Evolutionary conservation across 2,329 filamentous ascomycete species (phyloP).

Genomic region (Polychaeton citri): DNA sequence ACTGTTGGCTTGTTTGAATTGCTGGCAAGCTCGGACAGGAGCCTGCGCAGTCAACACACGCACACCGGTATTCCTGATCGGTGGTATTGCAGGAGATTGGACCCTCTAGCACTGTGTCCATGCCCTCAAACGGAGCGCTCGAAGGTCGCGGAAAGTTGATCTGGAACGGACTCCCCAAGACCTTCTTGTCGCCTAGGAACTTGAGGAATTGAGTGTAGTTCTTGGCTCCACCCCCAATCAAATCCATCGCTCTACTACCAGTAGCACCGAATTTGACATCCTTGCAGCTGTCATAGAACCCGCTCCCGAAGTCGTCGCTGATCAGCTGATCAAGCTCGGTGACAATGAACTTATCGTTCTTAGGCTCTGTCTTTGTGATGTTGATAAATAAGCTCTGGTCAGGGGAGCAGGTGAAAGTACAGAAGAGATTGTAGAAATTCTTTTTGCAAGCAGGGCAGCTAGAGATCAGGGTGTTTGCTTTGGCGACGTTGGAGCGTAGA

Average conservation of each 20-base stretch:
- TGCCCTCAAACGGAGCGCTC: constrained; percentile 47
- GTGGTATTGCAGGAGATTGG: constrained; percentile 83
- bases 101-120: constrained; percentile 57
- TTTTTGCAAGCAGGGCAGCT: constrained; percentile 94
- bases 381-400: constrained; percentile 94
- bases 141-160: constrained; percentile 70
- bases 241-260: constrained; percentile 84
- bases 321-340: constrained; percentile 85
- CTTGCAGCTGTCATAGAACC: constrained; percentile 95
- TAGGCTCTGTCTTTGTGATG: constrained; percentile 56
- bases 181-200: constrained; percentile 85
- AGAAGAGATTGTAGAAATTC: constrained; percentile 98
- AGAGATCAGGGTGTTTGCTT: constrained; percentile 77
- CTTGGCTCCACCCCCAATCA: constrained; percentile 90
- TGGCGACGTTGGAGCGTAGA: constrained; percentile 71
- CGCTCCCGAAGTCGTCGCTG: constrained; percentile 67
- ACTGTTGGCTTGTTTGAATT: constrained; percentile 56
- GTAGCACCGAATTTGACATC: constrained; percentile 96
- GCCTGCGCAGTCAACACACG: constrained; percentile 81
- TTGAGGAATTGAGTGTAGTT: constrained; percentile 78
- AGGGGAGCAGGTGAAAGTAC: constrained; percentile 94
- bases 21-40: constrained; percentile 73
- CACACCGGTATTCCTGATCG: constrained; percentile 74
- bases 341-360: constrained; percentile 52
- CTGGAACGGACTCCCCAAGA: constrained; percentile 86